phyloP scores from a whole-genome alignment of 2,329 filamentous ascomycete species.

The Ciborinia camelliae region DNA sequence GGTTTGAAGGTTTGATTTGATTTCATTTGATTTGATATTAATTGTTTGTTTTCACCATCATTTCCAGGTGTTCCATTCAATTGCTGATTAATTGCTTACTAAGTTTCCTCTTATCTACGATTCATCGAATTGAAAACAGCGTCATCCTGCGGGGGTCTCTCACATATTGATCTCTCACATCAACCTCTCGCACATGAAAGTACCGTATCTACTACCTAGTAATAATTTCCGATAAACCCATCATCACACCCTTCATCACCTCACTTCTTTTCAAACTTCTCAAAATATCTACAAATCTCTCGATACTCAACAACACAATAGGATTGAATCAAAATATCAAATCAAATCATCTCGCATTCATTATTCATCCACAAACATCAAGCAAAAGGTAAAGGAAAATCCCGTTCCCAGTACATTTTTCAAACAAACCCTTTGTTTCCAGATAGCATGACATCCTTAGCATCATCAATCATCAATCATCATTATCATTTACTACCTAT shows the following conservation, averaged over 20 bases:
- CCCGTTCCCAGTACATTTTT: neutral
- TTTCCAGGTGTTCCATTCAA: neutral
- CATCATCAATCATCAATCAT: neutral
- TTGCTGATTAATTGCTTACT: neutral
- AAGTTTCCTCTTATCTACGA: neutral
- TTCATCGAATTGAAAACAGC: neutral
- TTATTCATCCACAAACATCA: neutral
- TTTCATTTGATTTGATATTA: neutral
- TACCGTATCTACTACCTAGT: too few relatives aligned
- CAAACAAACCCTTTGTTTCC: neutral
- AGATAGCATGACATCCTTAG: neutral
- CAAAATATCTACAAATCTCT: neutral
- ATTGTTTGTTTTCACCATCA: neutral
- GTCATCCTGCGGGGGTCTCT: constrained; percentile 7
- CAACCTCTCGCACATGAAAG: neutral
- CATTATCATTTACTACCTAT: neutral
- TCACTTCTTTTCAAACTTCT: too few relatives aligned
- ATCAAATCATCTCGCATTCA: too few relatives aligned
- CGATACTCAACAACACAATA: too few relatives aligned
- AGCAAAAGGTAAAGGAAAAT: neutral
- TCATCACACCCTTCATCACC: too few relatives aligned
- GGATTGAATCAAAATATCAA: too few relatives aligned
- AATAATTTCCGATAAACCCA: too few relatives aligned
- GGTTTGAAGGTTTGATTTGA: neutral
- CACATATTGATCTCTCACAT: neutral